These are phyloP conservation scores for Eucalyptus sideroxylon DNA, from an alignment of 345 rosid species.

Conservation along the genomic window DNA sequence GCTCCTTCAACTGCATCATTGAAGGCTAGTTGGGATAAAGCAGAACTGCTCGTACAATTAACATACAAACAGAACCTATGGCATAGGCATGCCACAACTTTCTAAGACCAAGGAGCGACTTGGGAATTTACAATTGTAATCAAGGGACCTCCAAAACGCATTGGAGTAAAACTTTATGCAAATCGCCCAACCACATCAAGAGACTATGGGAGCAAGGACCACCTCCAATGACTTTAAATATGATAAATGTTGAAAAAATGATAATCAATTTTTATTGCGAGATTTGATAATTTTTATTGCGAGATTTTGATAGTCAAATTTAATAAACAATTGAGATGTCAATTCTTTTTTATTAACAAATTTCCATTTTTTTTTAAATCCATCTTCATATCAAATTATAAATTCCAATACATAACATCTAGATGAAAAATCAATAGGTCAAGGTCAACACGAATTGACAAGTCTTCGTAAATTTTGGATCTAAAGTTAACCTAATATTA, in stretches of 20 bases:
- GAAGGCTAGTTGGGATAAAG: too few species aligned
- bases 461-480: background rate
- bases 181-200: too few species aligned
- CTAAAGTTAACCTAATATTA: background rate
- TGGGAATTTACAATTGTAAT: background rate
- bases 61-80: background rate
- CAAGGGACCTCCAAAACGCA: too few species aligned
- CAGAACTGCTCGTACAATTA: too few species aligned
- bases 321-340: background rate
- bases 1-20: too few species aligned
- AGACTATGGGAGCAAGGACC: too few species aligned
- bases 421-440: background rate
- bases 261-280: background rate
- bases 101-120: background rate
- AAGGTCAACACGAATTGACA: background rate
- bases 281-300: background rate
- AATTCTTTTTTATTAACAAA: too few species aligned
- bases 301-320: background rate
- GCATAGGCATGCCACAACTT: background rate
- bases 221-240: too few species aligned
- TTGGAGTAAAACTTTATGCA: too few species aligned
- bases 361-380: background rate
- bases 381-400: background rate
- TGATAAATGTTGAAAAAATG: background rate
- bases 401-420: background rate